Conservation (phyloP, 2,329 filamentous ascomycete species). For the Trichoderma atroviride region DNA sequence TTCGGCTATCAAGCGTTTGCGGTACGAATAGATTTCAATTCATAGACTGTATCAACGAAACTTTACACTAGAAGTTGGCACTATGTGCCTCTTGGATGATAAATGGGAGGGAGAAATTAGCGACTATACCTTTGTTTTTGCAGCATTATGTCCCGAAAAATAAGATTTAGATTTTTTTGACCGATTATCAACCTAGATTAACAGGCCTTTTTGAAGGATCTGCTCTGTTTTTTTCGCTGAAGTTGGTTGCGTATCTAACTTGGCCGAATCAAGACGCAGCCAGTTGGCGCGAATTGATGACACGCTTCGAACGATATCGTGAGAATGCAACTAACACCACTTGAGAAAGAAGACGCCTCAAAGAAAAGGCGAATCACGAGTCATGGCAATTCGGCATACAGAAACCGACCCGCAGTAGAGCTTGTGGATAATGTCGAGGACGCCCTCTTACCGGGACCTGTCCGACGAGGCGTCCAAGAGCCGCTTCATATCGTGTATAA, state of each 20-base stretch:
- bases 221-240: background rate
- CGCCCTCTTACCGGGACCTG: constrained; percentile 13
- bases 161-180: background rate
- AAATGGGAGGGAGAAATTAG: background rate
- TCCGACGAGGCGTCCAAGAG: constrained; percentile 2
- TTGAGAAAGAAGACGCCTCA: background rate
- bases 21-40: background rate
- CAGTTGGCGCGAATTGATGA: background rate
- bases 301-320: background rate
- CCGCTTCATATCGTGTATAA: background rate
- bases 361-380: background rate
- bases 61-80: background rate
- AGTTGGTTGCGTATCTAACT: background rate
- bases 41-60: background rate
- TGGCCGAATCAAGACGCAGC: background rate
- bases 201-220: background rate
- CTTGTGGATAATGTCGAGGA: background rate
- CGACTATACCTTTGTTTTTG: background rate
- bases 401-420: background rate
- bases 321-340: background rate
- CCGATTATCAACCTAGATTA: background rate
- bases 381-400: background rate
- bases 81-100: background rate
- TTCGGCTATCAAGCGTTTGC: background rate
- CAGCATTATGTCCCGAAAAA: background rate